Conservation (phyloP, 768 basidiomycete species). For the Xanthoconium stramineum region DNA sequence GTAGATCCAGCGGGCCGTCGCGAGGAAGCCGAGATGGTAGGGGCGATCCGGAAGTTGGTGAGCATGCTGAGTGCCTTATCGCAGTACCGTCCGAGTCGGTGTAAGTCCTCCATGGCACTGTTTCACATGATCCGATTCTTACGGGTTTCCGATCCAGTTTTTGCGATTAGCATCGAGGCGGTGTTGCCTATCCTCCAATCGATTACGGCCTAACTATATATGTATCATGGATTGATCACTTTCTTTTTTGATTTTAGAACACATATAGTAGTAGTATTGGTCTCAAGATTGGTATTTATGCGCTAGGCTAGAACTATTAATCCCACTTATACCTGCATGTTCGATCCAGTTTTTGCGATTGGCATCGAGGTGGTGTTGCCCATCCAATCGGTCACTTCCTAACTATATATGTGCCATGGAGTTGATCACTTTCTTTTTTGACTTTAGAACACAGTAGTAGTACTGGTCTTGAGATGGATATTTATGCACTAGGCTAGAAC, state of each 20-base stretch:
- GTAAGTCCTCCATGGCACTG: conserved; percentile 13
- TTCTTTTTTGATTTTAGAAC: neutral
- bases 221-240: too few relatives aligned
- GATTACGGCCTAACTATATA: conserved; percentile 2
- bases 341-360: conserved; percentile 17
- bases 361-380: conserved; percentile 26
- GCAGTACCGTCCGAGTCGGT: conserved; percentile 12
- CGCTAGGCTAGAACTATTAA: too few relatives aligned
- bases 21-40: conserved; percentile 12
- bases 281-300: neutral
- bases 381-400: conserved; percentile 17
- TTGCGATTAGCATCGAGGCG: conserved; percentile 24
- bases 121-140: too few relatives aligned
- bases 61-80: conserved; percentile 17
- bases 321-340: neutral
- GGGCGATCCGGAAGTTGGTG: conserved; percentile 16
- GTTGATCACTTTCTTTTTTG: neutral
- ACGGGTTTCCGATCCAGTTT: conserved; percentile 8
- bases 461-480: neutral
- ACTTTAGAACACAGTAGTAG: neutral
- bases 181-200: conserved; percentile 24
- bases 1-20: conserved; percentile 4
- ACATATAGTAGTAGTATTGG: neutral
- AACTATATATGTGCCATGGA: neutral
- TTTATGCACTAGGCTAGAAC: too few relatives aligned